phyloP scores from a whole-genome alignment of 2,329 filamentous ascomycete species.

The Lithohypha guttulata region DNA sequence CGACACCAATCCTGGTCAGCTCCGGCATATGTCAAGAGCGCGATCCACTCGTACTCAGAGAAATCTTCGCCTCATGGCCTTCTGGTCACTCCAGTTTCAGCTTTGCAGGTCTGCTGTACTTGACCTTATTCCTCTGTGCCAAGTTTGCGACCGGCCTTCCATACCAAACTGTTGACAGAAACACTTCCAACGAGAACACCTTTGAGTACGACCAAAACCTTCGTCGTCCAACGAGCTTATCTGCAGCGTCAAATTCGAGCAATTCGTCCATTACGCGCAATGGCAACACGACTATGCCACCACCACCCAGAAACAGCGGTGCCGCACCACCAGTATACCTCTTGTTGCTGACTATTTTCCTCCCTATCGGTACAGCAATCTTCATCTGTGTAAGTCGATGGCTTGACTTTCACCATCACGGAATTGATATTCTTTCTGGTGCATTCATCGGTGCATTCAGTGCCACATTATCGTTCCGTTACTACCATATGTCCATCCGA shows the following conservation, averaged over 20 bases:
- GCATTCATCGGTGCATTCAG: slow-evolving; percentile 62
- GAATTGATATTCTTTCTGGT: slow-evolving; percentile 87
- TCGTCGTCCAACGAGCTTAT: slow-evolving; percentile 13
- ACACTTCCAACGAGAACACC: not conserved
- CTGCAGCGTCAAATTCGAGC: slow-evolving; percentile 7
- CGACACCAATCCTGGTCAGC: slow-evolving; percentile 59
- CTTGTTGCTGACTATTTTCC: slow-evolving; percentile 50
- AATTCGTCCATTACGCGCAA: not conserved
- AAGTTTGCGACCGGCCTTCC: slow-evolving; percentile 39
- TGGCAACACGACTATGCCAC: not conserved
- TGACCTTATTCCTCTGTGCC: slow-evolving; percentile 72
- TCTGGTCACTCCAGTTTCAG: slow-evolving; percentile 66
- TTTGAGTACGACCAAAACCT: slow-evolving; percentile 9
- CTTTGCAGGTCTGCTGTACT: slow-evolving; percentile 71
- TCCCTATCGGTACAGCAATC: slow-evolving; percentile 63
- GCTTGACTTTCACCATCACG: slow-evolving; percentile 80
- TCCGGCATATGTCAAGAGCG: slow-evolving; percentile 62
- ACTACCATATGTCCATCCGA: slow-evolving; percentile 71
- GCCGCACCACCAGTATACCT: slow-evolving; percentile 77
- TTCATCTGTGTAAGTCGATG: slow-evolving; percentile 80
- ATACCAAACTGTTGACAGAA: slow-evolving; percentile 11
- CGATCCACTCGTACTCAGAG: slow-evolving; percentile 52
- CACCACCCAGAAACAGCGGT: slow-evolving; percentile 55
- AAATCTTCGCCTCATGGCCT: slow-evolving; percentile 78
- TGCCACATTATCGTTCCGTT: slow-evolving; percentile 66